Evolutionary conservation across 495 filamentous ascomycete genomes (phyloP), one percentile per base, ranked within the genome.

Genomic region (Monascus purpureus): DNA sequence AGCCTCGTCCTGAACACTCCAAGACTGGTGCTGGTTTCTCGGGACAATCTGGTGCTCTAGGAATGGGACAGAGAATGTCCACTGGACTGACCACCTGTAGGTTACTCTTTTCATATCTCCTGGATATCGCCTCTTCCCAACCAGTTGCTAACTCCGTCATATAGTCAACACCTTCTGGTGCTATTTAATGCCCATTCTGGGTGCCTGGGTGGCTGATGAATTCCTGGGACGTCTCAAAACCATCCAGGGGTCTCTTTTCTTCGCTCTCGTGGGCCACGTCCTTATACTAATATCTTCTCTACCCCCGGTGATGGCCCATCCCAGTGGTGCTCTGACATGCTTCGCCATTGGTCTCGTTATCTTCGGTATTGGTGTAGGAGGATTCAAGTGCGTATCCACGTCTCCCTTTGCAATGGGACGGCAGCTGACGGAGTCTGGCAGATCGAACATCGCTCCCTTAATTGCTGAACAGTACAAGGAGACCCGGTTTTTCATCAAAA

Each of bases 141-240:
- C 8, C 25, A 29, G 17, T 4, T 25, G 17, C 7, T 22, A 6
- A 17, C 3, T 20, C 18, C 14, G 9, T 30, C 6, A 3, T 31
- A 16, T 17, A 63, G 59, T 82, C 60, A 80, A 80, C 47, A 50
- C 60, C 12, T 82, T 85, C 57, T 83, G 77, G 80, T 67, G 69
- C 33, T 85, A 85, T 46, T 33, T 71, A 11, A 73, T 71, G 41
- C 82, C 82, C 11, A 58, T 83, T 14, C 37, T 80, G 12, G 72
- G 75, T 49, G 78, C 75, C 41, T 82, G 72, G 43, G 44, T 86
- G 32, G 80, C 82, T 30, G 82, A 87, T 54, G 70, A 68, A 28
- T 75, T 72, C 41, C 70, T 69, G 51, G 80, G 80, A 27, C 74
- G 79, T 36, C 78, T 75, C 53, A 73, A 67, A 44, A 82, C 80